Percentiles rank a stretch among this genome's conserved stretches.
These are phyloP conservation scores for Saturnispora halmiae DNA, from an alignment of 805 yeast genomes.

Conservation along the genomic window DNA sequence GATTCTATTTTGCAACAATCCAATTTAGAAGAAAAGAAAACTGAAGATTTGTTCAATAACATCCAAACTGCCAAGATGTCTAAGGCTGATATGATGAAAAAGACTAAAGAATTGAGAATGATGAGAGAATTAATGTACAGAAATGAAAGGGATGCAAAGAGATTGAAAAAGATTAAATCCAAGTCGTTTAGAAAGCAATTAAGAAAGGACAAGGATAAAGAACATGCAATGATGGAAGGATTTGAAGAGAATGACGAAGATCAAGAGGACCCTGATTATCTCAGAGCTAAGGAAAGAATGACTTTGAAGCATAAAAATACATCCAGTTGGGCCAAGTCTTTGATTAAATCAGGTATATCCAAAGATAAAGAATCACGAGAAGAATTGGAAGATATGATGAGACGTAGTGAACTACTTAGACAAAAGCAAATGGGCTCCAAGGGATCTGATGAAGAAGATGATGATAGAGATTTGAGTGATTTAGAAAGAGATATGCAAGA, in stretches of 20 bases:
- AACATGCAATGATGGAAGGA: slow-evolving; percentile 51
- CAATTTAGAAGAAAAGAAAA: slow-evolving; percentile 58
- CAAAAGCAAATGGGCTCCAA: slow-evolving; percentile 54
- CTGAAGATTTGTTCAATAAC: slow-evolving; percentile 80
- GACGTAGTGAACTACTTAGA: slow-evolving; percentile 73
- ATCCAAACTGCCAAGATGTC: slow-evolving; percentile 74
- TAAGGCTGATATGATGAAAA: slow-evolving; percentile 65
- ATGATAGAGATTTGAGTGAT: slow-evolving; percentile 40
- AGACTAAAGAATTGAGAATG: slow-evolving; percentile 74
- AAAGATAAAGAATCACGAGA: slow-evolving; percentile 78
- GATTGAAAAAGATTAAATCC: slow-evolving; percentile 91
- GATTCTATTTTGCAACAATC: slow-evolving; percentile 54
- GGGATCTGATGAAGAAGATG: slow-evolving; percentile 30
- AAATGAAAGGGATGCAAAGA: slow-evolving; percentile 82
- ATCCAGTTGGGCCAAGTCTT: slow-evolving; percentile 81
- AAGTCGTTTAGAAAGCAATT: slow-evolving; percentile 79
- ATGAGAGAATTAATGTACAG: slow-evolving; percentile 97
- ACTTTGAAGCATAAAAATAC: slow-evolving; percentile 80
- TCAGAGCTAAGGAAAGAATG: slow-evolving; percentile 90
- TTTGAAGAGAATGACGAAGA: slow-evolving; percentile 38
- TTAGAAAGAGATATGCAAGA: slow-evolving; percentile 42
- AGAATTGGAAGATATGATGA: slow-evolving; percentile 90
- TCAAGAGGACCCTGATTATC: slow-evolving; percentile 56
- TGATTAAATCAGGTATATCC: slow-evolving; percentile 83
- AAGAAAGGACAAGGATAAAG: slow-evolving; percentile 71